phyloP scores from a whole-genome alignment of 228 moss, liverwort and hornwort genomes.

The Sphagnum fallax region DNA sequence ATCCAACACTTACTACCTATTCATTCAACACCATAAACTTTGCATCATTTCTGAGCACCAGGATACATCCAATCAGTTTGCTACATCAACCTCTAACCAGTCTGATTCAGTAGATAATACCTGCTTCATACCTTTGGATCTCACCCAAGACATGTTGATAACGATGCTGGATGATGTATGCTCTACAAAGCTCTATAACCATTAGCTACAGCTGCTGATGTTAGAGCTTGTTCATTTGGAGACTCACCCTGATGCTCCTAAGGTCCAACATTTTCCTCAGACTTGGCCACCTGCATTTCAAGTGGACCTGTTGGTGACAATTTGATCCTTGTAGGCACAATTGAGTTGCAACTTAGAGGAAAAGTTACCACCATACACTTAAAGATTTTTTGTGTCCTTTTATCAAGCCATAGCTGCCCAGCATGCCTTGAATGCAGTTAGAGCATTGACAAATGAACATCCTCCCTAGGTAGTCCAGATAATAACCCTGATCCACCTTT shows the following conservation, averaged over 20 bases:
- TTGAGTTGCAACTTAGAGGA: conserved; percentile 66
- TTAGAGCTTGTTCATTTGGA: conserved; percentile 85
- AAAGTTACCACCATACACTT: conserved; percentile 34
- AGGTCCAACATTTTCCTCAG: conserved; percentile 25
- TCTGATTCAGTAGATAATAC: background rate
- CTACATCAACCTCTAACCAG: background rate
- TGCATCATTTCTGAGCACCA: background rate
- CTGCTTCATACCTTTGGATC: conserved; percentile 33
- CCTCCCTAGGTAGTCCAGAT: conserved; percentile 40
- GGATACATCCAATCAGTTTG: no score
- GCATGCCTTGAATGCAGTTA: conserved; percentile 43
- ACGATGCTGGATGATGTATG: conserved; percentile 57
- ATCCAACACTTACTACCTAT: conserved; percentile 75
- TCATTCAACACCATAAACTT: background rate
- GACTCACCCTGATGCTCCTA: conserved; percentile 91
- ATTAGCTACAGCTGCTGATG: conserved; percentile 66
- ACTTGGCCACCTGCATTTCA: conserved; percentile 60
- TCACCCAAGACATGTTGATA: conserved; percentile 43
- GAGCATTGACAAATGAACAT: conserved; percentile 47
- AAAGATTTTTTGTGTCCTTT: conserved; percentile 46
- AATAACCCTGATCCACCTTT: conserved; percentile 42
- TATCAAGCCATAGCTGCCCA: conserved; percentile 49
- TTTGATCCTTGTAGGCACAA: conserved; percentile 72
- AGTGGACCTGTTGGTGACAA: conserved; percentile 42
- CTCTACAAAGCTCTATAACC: conserved; percentile 72